Base-by-base conservation (phyloP, 257 asterid species). In the Scutellaria galericulata region DNA sequence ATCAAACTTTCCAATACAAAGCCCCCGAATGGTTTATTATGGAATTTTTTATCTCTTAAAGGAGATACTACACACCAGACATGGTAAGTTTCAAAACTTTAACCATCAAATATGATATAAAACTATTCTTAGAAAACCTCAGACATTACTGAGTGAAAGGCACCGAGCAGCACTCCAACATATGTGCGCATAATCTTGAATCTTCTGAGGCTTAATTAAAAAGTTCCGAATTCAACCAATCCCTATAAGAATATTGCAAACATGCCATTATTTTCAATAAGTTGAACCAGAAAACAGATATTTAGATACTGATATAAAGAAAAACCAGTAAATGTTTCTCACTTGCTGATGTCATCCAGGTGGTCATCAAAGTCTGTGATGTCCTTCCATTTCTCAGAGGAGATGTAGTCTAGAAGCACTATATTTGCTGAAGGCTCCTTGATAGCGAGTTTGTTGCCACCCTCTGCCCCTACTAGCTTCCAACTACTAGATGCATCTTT, bases 261-360 rank as follows among this genome's bases (percentile, higher is more conserved):
- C 64, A 42, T 59, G 62, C 22, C 37, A n/a, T 24, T 22, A 51
- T 15, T 41, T 41, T 70, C n/a, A 59, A 53, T 15, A 53, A 9
- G 1, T 50, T 5, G 48, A 71, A 20, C 63, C 59, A 37, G 22
- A 31, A 47, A 15, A 61, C 18, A 70, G 37, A 24, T 13, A 44
- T 51, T 13, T 51, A 75, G 42, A 5, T 31, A 7, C 9, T 22
- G 47, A 70, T 15, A 48, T 7, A 62, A 62, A 15, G 66, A 70
- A 63, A 62, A 50, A 41, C 9, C 14, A 47, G 79, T 15, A 69
- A 46, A 69, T 46, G 56, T 75, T 4, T 64, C 80, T 87, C 78
- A 95, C 99, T 92, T 91, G 97, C 90, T 88, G 81, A 92, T 79
- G 82, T 95, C 95, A 71, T 91, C 97, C 74, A 94, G 90, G 85